Conservation (phyloP, 164 flowering plant species). For the Hamamelis virginiana region DNA sequence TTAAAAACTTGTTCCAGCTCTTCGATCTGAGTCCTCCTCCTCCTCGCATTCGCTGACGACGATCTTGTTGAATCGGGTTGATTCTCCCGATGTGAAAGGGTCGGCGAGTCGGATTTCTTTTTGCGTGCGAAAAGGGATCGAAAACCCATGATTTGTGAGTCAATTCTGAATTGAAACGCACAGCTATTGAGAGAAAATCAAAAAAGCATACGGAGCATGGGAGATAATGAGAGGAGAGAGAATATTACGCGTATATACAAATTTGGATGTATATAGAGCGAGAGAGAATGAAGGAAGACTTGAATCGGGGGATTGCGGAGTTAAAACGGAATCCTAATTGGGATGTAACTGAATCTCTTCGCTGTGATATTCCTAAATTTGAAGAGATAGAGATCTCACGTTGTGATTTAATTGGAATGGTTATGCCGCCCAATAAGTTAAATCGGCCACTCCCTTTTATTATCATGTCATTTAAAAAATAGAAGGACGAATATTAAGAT, state of each 20-base stretch:
- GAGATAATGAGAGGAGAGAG: not conserved
- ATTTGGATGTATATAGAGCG: too few species aligned
- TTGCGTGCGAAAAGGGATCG: conserved; percentile 21
- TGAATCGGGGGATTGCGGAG: too few species aligned
- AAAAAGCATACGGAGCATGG: not conserved
- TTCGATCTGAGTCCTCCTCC: conserved; percentile 23
- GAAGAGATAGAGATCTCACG: too few species aligned
- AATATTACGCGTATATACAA: not conserved
- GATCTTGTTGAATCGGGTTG: not conserved
- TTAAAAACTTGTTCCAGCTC: conserved; percentile 69
- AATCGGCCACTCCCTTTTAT: too few species aligned
- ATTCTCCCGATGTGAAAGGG: not conserved
- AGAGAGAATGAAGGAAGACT: too few species aligned
- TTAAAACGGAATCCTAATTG: too few species aligned
- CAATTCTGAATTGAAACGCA: not conserved
- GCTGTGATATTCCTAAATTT: too few species aligned
- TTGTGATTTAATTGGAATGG: too few species aligned
- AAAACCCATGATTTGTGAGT: conserved; percentile 19
- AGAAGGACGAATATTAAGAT: too few species aligned
- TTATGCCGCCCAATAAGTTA: too few species aligned
- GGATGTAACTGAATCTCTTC: too few species aligned
- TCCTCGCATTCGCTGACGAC: not conserved
- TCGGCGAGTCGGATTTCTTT: conserved; percentile 15
- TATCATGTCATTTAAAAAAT: too few species aligned
- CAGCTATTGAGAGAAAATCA: not conserved